phyloP scores from a whole-genome alignment of 116 monocot genomes.

The Phalaenopsis hybrid region DNA sequence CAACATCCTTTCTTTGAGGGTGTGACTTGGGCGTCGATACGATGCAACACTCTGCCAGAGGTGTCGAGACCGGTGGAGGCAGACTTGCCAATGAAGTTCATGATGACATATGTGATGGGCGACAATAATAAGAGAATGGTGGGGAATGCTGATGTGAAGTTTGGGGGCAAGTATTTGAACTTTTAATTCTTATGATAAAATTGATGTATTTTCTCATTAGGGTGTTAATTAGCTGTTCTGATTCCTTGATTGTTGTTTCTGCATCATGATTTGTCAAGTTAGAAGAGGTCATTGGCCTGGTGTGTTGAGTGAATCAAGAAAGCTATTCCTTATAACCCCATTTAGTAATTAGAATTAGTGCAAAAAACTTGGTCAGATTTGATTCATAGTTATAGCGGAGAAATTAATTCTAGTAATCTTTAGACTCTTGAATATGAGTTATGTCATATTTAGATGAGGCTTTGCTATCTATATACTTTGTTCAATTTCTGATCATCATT shows the following conservation, averaged over 20 bases:
- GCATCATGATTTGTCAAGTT: background rate
- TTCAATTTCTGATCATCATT: background rate
- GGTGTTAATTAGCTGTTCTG: background rate
- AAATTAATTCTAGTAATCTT: background rate
- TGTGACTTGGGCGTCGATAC: conserved; percentile 73
- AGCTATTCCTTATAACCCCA: background rate
- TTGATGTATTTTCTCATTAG: background rate
- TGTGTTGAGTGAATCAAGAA: background rate
- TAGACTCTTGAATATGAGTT: background rate
- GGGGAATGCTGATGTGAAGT: conserved; percentile 20
- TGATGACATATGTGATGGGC: conserved; percentile 13
- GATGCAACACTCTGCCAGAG: conserved; percentile 71
- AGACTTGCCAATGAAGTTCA: conserved; percentile 18
- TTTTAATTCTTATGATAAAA: conserved; percentile 33
- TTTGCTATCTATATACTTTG: background rate
- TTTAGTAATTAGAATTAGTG: background rate
- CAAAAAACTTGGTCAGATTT: background rate
- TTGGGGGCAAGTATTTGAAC: conserved; percentile 35
- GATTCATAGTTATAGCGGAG: background rate
- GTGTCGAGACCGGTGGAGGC: conserved; percentile 39
- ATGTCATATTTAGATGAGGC: background rate
- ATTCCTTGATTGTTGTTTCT: conserved; percentile 2
- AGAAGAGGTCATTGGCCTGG: background rate
- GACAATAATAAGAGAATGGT: conserved; percentile 19
- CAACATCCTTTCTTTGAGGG: conserved; percentile 86